A percentile compares a stretch with the other conserved stretches of the same genome.
phyloP scores from a whole-genome alignment of 805 yeast species.

The Ascoidea asiatica region DNA sequence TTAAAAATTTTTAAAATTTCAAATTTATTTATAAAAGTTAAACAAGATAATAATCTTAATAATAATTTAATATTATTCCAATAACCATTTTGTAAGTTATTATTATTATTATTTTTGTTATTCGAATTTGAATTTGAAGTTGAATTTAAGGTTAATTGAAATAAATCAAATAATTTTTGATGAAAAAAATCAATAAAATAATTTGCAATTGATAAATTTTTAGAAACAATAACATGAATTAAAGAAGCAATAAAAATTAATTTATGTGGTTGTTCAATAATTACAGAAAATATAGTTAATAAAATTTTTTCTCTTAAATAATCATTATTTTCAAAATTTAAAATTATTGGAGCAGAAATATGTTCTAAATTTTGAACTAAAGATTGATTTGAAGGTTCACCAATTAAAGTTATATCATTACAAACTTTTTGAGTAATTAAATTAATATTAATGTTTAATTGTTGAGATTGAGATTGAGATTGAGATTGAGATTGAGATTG shows the following conservation, averaged over 20 bases:
- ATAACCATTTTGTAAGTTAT: conserved; percentile 23
- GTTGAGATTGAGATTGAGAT: not conserved
- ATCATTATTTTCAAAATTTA: conserved; percentile 50
- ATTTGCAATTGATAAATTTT: conserved; percentile 52
- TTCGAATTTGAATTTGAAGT: conserved; percentile 12
- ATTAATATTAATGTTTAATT: not conserved
- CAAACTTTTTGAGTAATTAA: not conserved
- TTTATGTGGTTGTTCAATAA: conserved; percentile 87
- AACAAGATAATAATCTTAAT: conserved; percentile 53
- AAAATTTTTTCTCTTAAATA: conserved; percentile 45
- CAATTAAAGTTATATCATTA: not conserved
- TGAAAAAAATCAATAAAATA: conserved; percentile 59
- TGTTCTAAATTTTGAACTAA: conserved; percentile 52
- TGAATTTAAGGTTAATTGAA: conserved; percentile 20
- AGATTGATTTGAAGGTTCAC: conserved; percentile 12
- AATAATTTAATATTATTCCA: conserved; percentile 63
- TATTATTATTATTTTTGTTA: conserved; percentile 5
- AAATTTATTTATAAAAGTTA: conserved; percentile 46
- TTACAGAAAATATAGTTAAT: conserved; percentile 51
- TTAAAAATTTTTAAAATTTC: conserved; percentile 19
- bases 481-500: not conserved
- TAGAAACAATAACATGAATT: conserved; percentile 50
- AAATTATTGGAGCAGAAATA: conserved; percentile 52
- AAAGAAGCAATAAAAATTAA: conserved; percentile 58
- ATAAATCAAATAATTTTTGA: conserved; percentile 40